phyloP scores from a whole-genome alignment of 257 asterid species.

The Nicotiana obtusifolia region DNA sequence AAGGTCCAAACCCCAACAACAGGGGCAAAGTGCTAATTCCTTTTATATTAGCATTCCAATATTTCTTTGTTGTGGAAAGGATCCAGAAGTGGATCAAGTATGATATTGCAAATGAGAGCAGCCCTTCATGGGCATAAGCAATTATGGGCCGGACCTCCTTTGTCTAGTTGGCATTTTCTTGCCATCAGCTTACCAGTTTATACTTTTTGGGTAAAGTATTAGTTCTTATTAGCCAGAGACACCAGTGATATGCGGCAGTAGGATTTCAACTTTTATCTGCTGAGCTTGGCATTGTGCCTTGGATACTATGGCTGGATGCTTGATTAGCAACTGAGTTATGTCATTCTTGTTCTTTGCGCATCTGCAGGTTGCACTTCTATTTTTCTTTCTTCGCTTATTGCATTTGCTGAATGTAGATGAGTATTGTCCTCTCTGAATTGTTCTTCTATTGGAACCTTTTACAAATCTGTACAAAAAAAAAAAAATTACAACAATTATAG shows the following conservation, averaged over 20 bases:
- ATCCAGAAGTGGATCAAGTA: slow-evolving; percentile 53
- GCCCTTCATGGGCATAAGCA: slow-evolving; percentile 50
- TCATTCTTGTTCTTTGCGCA: not conserved
- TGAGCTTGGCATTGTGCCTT: not conserved
- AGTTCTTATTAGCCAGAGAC: slow-evolving; percentile 8
- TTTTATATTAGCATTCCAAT: slow-evolving; percentile 62
- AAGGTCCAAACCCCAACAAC: slow-evolving; percentile 80
- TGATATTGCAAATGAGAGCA: slow-evolving; percentile 48
- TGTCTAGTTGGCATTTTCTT: not conserved
- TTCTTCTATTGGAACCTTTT: not conserved
- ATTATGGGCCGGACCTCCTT: not conserved
- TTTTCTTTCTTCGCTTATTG: not conserved
- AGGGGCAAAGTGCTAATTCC: slow-evolving; percentile 75
- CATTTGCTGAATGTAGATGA: not conserved
- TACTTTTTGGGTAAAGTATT: not conserved
- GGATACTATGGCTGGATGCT: not conserved
- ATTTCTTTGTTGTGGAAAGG: slow-evolving; percentile 56
- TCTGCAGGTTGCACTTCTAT: not conserved
- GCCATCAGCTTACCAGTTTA: not conserved
- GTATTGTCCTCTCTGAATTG: not conserved
- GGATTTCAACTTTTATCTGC: slow-evolving; percentile 2
- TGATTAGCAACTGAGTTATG: not conserved
- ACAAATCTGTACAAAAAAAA: not conserved
- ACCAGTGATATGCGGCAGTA: slow-evolving; percentile 27
- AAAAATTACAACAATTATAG: no score